phyloP scores from a whole-genome alignment of 2,329 filamentous ascomycete genomes.

The Pseudopyricularia cyperi region DNA sequence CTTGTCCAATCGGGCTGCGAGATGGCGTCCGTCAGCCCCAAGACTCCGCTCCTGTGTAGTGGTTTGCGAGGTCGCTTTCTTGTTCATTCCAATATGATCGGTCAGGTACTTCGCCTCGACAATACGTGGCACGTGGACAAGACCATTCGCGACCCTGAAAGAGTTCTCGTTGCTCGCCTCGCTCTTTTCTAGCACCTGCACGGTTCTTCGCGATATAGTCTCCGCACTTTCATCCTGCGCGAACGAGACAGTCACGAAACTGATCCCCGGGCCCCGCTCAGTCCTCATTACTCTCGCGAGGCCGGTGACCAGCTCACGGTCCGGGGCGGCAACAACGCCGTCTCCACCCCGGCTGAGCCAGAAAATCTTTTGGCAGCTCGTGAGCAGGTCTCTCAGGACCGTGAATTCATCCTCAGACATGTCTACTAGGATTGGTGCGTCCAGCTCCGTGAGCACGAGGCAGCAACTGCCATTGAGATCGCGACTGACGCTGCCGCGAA shows the following conservation, averaged over 20 bases:
- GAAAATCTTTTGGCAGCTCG: slow-evolving; percentile 6
- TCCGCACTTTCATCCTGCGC: slow-evolving; percentile 4
- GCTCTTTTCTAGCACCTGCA: slow-evolving; percentile 3
- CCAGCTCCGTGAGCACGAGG: slow-evolving; percentile 8
- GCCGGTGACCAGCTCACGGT: slow-evolving; percentile 9
- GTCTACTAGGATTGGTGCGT: slow-evolving; percentile 5
- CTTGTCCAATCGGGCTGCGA: neutral
- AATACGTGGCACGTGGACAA: slow-evolving; percentile 6
- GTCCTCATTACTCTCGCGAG: slow-evolving; percentile 5
- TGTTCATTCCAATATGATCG: slow-evolving; percentile 5
- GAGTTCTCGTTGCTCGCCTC: slow-evolving; percentile 7
- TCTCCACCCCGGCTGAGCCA: slow-evolving; percentile 8
- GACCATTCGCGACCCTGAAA: slow-evolving; percentile 8
- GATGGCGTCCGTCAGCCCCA: neutral
- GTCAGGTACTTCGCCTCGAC: slow-evolving; percentile 8
- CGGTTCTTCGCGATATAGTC: slow-evolving; percentile 5
- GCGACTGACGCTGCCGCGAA: slow-evolving; percentile 4
- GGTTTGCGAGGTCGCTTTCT: neutral
- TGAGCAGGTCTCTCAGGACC: slow-evolving; percentile 6
- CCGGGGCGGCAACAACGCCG: slow-evolving; percentile 3
- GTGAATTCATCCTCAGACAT: slow-evolving; percentile 6
- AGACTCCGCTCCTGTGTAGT: neutral
- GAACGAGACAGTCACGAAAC: slow-evolving; percentile 11
- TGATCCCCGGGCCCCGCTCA: slow-evolving; percentile 6
- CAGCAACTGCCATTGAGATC: slow-evolving; percentile 6